Percentiles rank a stretch among this genome's conserved stretches.
These are phyloP conservation scores for Auricularia cornea DNA, from an alignment of 768 basidiomycete species.

Conservation along the genomic window DNA sequence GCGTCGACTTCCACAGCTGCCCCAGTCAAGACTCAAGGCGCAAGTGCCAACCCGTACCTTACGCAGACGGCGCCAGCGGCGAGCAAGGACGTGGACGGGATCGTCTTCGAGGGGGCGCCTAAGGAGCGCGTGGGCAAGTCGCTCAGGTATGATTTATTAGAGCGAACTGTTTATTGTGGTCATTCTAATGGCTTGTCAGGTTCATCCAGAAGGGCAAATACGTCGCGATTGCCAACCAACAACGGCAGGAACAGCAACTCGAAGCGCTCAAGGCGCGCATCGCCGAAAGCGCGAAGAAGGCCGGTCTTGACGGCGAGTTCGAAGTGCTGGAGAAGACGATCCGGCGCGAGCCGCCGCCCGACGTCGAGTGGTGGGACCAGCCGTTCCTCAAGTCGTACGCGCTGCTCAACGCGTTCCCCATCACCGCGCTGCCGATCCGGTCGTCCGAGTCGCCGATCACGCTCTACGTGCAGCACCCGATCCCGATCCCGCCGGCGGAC, in stretches of 20 bases:
- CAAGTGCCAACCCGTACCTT: constrained; percentile 66
- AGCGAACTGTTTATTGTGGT: too few species aligned
- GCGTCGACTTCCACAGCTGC: constrained; percentile 26
- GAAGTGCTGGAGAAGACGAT: constrained; percentile 86
- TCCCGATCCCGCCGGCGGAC: constrained; percentile 84
- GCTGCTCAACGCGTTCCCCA: constrained; percentile 49
- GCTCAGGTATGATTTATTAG: too few species aligned
- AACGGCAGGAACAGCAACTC: constrained; percentile 56
- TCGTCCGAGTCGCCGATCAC: constrained; percentile 69
- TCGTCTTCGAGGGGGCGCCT: constrained; percentile 64
- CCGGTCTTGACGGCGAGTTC: constrained; percentile 88
- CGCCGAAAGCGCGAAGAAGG: constrained; percentile 86
- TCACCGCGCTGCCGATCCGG: constrained; percentile 54
- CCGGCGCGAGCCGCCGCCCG: constrained; percentile 81
- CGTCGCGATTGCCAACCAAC: constrained; percentile 32
- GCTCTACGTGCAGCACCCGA: constrained; percentile 92
- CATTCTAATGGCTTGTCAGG: too few species aligned
- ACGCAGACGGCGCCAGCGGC: constrained; percentile 21
- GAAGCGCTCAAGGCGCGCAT: constrained; percentile 91
- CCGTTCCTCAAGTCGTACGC: constrained; percentile 75
- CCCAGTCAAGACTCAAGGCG: constrained; percentile 30
- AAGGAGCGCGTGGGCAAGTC: constrained; percentile 59
- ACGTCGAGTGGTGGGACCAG: constrained; percentile 96
- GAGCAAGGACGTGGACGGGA: constrained; percentile 20
- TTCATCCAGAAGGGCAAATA: constrained; percentile 93